Conservation (phyloP, 768 basidiomycete species). For the Rossbeevera mucosa region DNA sequence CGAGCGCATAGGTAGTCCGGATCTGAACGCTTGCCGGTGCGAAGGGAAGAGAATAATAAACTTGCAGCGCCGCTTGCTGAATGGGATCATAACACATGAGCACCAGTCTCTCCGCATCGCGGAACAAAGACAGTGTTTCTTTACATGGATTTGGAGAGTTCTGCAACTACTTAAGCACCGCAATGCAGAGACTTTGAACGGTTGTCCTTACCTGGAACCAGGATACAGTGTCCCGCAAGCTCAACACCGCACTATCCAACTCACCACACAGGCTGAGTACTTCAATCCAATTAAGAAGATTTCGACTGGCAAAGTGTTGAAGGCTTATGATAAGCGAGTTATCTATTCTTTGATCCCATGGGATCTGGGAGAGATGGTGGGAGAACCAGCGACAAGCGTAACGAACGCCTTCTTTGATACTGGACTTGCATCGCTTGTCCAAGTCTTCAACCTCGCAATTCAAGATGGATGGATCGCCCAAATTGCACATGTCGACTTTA, state of each 20-base stretch:
- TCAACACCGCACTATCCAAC: conserved; percentile 12
- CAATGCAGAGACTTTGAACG: not conserved
- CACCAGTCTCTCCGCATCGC: conserved; percentile 16
- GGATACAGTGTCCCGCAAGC: conserved; percentile 7
- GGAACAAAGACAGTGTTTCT: conserved; percentile 9
- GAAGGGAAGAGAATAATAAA: conserved; percentile 14
- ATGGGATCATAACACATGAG: conserved; percentile 20
- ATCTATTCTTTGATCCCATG: conserved; percentile 2
- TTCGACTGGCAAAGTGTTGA: conserved; percentile 7
- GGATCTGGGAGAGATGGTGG: conserved; percentile 13
- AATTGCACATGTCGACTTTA: conserved; percentile 10
- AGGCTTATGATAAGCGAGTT: conserved; percentile 5
- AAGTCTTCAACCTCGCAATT: conserved; percentile 16
- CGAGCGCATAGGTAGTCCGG: conserved; percentile 8
- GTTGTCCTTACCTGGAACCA: conserved; percentile 13
- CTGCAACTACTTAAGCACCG: conserved; percentile 6
- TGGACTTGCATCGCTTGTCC: conserved; percentile 7
- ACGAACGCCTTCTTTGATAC: conserved; percentile 12
- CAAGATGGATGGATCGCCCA: conserved; percentile 8
- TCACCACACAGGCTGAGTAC: conserved; percentile 17
- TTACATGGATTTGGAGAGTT: conserved; percentile 2
- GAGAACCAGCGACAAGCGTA: conserved; percentile 22
- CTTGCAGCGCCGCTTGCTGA: conserved; percentile 14
- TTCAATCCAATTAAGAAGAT: conserved; percentile 18
- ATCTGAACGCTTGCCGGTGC: conserved; percentile 6